Evolutionary conservation across 176 grass and related monocot species (phyloP), one percentile per base, ranked within the genome.

Genomic region (Areca catechu): DNA sequence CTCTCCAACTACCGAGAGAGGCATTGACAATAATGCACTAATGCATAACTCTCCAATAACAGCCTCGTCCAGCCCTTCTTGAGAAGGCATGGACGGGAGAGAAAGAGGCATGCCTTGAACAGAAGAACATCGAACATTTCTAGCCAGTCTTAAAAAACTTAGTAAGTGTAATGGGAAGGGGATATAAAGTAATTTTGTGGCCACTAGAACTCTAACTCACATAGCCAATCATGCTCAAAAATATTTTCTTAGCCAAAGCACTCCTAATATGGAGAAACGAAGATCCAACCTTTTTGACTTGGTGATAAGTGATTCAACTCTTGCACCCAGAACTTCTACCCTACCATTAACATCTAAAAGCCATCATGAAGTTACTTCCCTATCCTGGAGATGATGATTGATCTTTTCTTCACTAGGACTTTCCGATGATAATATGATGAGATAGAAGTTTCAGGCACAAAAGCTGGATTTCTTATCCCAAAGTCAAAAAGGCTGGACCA

Each of bases 141-240:
- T 88, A 66, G 72, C 71, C 62, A 74, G 75, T 61, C 78, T 88
- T 71, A 74, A 88, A 75, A 88, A 79, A 56, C 71, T 83, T 51
- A 79, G 84, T 24, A 88, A 88, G 54, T 75, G 84, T 54, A 76
- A 82, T 51, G 83, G 84, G 79, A 83, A 71, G 79, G 84, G 76
- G 51, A 88, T 88, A 76, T 71, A 79, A 0, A 77, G 71, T 68
- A 74, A 65, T 25, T 83, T 82, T 37, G 84, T 88, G 68, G 75
- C 79, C 24, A 88, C 84, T 54, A 83, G 75, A 51, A 88, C 79
- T 49, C 79, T 79, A 58, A 82, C 79, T 61, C 84, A 88, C 76
- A 75, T 88, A 22, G 79, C 84, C 22, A 88, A 79, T 60, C 84
- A 88, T 82, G 79, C 84, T 71, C 79, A 88, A 34, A 88, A 88